Evolutionary conservation across 148 eudicot species (phyloP).

Genomic region (Fagopyrum tataricum): DNA sequence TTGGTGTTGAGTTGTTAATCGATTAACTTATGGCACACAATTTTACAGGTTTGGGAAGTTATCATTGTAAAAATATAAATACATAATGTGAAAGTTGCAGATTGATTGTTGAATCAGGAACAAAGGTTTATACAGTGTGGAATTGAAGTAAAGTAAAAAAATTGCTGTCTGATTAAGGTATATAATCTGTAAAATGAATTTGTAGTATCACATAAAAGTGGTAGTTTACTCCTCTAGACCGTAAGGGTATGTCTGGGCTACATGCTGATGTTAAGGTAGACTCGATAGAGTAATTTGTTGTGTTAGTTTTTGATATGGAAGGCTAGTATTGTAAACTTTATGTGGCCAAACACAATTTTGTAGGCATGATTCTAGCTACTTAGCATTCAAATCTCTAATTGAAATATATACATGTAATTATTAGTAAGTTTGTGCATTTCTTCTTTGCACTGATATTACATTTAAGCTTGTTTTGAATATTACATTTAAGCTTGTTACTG

Average conservation of each 20-base stretch:
- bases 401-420: not conserved
- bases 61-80: not conserved
- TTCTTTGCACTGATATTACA: too few relatives aligned
- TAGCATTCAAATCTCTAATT: not conserved
- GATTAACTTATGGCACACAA: not conserved
- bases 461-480: not conserved
- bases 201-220: not conserved
- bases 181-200: not conserved
- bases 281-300: not conserved
- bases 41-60: not conserved
- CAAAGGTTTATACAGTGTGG: not conserved
- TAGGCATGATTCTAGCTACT: not conserved
- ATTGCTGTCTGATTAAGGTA: not conserved
- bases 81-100: not conserved
- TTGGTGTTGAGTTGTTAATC: not conserved
- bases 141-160: not conserved
- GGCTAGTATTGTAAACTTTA: not conserved
- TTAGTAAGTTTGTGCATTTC: too few relatives aligned
- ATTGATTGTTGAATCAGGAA: not conserved
- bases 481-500: not conserved
- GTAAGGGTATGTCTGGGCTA: not conserved
- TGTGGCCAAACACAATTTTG: not conserved
- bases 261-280: not conserved
- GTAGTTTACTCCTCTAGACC: not conserved
- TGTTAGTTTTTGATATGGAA: not conserved